Conservation (phyloP, 164 flowering plant species). For the Vitis riparia region DNA sequence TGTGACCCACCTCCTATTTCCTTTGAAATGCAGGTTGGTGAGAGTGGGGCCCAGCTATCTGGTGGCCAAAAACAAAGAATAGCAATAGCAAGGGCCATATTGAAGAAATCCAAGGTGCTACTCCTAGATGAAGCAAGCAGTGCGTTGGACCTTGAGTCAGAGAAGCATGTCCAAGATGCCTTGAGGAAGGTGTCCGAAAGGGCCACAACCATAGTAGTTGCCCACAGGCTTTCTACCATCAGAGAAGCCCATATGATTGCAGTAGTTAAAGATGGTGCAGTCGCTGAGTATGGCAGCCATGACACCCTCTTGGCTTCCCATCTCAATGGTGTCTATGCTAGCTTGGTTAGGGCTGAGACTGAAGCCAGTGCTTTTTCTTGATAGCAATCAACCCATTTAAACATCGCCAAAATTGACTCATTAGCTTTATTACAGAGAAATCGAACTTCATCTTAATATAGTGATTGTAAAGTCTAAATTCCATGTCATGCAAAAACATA, state of each 20-base stretch:
- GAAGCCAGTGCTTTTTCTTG: slow-evolving; percentile 63
- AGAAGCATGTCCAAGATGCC: slow-evolving; percentile 67
- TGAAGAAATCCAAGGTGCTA: slow-evolving; percentile 57
- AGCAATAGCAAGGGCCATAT: slow-evolving; percentile 71
- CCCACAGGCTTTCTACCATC: slow-evolving; percentile 73
- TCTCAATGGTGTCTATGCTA: slow-evolving; percentile 52
- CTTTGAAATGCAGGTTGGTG: slow-evolving; percentile 48
- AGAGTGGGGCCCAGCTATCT: slow-evolving; percentile 74
- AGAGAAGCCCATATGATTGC: slow-evolving; percentile 60
- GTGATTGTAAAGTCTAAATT: too few relatives aligned
- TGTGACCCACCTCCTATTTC: neutral
- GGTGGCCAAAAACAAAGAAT: slow-evolving; percentile 80
- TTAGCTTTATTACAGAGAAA: too few relatives aligned
- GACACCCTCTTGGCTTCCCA: slow-evolving; percentile 56
- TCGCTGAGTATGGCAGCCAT: slow-evolving; percentile 64
- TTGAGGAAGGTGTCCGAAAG: slow-evolving; percentile 39
- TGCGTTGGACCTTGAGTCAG: slow-evolving; percentile 79
- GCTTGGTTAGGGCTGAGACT: slow-evolving; percentile 52
- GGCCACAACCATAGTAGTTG: slow-evolving; percentile 66
- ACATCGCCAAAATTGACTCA: neutral
- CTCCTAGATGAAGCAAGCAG: slow-evolving; percentile 81
- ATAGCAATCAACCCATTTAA: neutral
- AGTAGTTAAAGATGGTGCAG: slow-evolving; percentile 49
- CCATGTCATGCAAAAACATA: too few relatives aligned
- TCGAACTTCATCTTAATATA: too few relatives aligned